These are phyloP conservation scores for Stropharia rugosoannulata DNA, from an alignment of 768 basidiomycete species.

Conservation along the genomic window DNA sequence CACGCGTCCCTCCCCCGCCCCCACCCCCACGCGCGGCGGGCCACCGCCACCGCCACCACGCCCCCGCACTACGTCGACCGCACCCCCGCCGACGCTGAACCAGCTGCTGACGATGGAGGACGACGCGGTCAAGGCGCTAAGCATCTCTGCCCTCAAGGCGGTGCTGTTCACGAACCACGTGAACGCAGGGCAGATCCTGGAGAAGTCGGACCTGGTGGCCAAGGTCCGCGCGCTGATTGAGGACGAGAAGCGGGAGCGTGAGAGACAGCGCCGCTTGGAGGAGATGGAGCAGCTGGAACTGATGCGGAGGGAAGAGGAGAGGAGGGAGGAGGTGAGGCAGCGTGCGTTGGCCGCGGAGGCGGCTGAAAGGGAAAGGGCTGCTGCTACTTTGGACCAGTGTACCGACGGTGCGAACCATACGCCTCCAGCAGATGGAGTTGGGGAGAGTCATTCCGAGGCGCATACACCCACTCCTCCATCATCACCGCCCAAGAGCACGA, in stretches of 20 bases:
- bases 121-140: constrained; percentile 56
- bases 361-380: constrained; percentile 20
- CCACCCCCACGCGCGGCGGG: constrained; percentile 26
- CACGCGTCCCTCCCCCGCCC: constrained; percentile 18
- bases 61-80: constrained; percentile 42
- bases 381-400: constrained; percentile 6
- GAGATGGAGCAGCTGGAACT: constrained; percentile 44
- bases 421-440: constrained; percentile 9
- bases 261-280: constrained; percentile 43
- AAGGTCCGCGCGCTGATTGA: constrained; percentile 66
- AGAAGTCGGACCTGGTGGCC: constrained; percentile 81
- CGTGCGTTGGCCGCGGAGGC: constrained; percentile 31
- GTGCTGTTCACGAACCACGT: constrained; percentile 84
- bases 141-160: constrained; percentile 72
- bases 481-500: constrained; percentile 19
- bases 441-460: background rate
- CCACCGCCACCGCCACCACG: constrained; percentile 31
- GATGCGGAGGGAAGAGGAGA: constrained; percentile 37
- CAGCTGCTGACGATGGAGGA: constrained; percentile 62
- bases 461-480: background rate
- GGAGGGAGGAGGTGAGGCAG: constrained; percentile 38
- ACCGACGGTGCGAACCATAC: constrained; percentile 6
- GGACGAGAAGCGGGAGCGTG: constrained; percentile 58
- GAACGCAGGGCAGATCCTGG: constrained; percentile 72
- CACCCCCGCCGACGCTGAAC: constrained; percentile 62